Evolutionary conservation across 148 eudicot species (phyloP).

Genomic region (Rhododendron simsii): DNA sequence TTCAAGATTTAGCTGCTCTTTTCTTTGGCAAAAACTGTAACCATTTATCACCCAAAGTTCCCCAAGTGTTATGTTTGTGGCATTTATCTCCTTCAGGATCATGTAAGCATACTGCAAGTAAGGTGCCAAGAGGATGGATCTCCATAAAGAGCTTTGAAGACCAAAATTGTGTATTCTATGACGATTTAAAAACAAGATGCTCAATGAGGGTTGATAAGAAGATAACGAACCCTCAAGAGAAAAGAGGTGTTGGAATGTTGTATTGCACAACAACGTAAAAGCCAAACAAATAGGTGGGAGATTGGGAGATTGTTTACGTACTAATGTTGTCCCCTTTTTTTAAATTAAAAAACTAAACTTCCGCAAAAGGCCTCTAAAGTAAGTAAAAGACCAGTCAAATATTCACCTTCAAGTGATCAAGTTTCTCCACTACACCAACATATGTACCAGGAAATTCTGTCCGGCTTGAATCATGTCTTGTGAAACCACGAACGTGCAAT

Average conservation of each 20-base stretch:
- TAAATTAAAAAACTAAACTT: neutral
- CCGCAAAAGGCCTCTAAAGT: neutral
- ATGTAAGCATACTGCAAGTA: neutral
- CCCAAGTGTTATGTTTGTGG: neutral
- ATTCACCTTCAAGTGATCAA: conserved; percentile 87
- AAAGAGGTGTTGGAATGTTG: neutral
- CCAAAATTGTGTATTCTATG: neutral
- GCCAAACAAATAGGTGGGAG: neutral
- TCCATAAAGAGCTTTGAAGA: neutral
- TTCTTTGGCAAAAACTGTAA: neutral
- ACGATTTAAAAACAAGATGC: neutral
- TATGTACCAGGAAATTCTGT: conserved; percentile 74
- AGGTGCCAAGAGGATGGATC: neutral
- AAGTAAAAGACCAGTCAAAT: neutral
- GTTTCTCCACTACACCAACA: conserved; percentile 79
- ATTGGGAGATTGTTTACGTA: neutral
- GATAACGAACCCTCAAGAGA: neutral
- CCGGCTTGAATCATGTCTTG: conserved; percentile 78
- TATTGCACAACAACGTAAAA: neutral
- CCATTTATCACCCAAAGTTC: neutral
- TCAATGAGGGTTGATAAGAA: neutral
- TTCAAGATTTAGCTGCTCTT: neutral
- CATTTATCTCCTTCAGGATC: neutral
- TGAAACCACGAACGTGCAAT: conserved; percentile 98
- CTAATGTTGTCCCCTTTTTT: neutral